Conservation (phyloP, 768 basidiomycete genomes). For the Hericium erinaceus region DNA sequence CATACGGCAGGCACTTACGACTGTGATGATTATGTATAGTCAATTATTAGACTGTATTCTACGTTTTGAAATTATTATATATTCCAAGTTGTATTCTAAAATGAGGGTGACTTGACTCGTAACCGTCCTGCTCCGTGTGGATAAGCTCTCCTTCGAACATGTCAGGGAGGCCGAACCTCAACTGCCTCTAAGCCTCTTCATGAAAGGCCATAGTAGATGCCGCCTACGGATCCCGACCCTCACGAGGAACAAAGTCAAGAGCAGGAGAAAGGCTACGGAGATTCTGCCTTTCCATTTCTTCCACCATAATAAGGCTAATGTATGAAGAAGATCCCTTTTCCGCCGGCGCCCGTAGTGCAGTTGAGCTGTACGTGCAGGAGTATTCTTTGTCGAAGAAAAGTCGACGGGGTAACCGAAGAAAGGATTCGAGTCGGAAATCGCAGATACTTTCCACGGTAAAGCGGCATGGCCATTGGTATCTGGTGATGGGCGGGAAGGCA, state of each 20-base stretch:
- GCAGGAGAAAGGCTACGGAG: conserved; percentile 15
- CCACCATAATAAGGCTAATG: conserved; percentile 59
- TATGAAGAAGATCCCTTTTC: conserved; percentile 57
- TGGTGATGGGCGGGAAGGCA: neutral
- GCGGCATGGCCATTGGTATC: conserved; percentile 4
- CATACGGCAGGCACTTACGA: no score
- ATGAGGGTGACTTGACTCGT: no score
- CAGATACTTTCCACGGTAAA: conserved; percentile 25
- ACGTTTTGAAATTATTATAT: neutral
- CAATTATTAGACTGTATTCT: neutral
- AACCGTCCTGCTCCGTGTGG: no score
- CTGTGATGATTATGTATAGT: no score
- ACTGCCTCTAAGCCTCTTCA: no score
- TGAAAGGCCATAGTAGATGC: neutral
- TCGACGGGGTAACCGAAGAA: conserved; percentile 64
- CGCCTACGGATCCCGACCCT: conserved; percentile 1
- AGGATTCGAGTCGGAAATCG: conserved; percentile 58
- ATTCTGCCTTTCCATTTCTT: conserved; percentile 37
- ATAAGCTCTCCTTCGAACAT: no score
- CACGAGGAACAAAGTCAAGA: conserved; percentile 24
- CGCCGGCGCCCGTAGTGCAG: conserved; percentile 57
- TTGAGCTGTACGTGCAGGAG: conserved; percentile 28
- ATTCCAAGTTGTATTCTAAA: no score
- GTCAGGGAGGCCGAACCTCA: no score
- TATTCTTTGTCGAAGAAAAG: conserved; percentile 19